phyloP scores from a whole-genome alignment of 331 rosid species.

The Telfairia occidentalis region DNA sequence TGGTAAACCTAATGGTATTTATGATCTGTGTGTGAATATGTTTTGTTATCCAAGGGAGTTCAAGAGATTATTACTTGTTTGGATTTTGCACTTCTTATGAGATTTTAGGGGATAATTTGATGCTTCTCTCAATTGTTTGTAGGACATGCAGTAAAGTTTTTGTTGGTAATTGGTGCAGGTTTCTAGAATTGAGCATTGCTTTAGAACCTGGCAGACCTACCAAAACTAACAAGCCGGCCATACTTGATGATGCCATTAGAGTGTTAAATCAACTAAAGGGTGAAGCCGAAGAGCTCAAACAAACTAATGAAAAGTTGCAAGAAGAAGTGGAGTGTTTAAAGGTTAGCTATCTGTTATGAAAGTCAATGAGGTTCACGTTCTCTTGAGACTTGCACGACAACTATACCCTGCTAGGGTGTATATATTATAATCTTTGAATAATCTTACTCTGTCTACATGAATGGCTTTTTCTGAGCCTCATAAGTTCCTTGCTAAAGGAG shows the following conservation, averaged over 20 bases:
- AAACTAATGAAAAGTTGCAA: slow-evolving; percentile 51
- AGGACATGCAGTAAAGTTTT: neutral
- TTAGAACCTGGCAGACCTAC: slow-evolving; percentile 72
- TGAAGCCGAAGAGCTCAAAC: slow-evolving; percentile 70
- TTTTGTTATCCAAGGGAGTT: neutral
- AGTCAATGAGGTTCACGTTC: neutral
- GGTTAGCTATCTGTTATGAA: slow-evolving; percentile 29
- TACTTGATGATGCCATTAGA: slow-evolving; percentile 79
- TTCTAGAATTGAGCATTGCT: slow-evolving; percentile 63
- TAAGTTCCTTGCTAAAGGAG: neutral
- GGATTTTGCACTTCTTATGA: neutral
- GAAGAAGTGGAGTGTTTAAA: slow-evolving; percentile 69
- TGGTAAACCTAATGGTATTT: neutral
- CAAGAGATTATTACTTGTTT: neutral
- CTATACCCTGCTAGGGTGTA: neutral
- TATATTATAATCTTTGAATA: neutral
- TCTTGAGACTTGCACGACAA: neutral
- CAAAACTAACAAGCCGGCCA: slow-evolving; percentile 63
- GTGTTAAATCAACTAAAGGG: slow-evolving; percentile 59
- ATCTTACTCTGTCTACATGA: neutral
- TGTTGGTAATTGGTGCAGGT: slow-evolving; percentile 36
- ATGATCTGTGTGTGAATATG: neutral
- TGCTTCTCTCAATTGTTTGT: neutral
- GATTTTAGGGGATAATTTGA: neutral
- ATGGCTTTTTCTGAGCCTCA: neutral